Evolutionary conservation across 257 asterid species (phyloP), one percentile per base, ranked within the genome.

Genomic region (Asclepias syriaca): DNA sequence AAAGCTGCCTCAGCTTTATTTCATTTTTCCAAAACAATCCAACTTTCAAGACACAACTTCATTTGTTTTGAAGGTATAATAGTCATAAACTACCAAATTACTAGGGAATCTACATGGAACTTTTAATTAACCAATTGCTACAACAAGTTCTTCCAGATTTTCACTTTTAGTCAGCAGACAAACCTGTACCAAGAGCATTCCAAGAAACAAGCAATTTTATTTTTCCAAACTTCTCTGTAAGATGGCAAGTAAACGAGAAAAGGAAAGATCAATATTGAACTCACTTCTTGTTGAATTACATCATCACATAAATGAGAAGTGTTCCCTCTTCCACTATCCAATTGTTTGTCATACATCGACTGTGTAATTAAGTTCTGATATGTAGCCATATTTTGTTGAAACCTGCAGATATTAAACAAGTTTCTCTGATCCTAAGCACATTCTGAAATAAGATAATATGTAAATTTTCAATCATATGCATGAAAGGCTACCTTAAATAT

Each of bases 261-360:
- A 32, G 18, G 24, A 51, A 39, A 21, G 49, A 39, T 8, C 54
- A 6, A 55, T 34, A 43, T 32, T 66, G 45, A 66, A 74, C 85
- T 78, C 79, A 92, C 99, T 86, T 94, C 99, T 79, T 94, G 99
- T 77, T 94, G 99, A 81, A 94, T 94, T 27, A 94, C 99, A 81
- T 94, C 99, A 81, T 94, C 97, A 18, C 99, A 94, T 87, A 94
- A 78, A 82, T 94, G 99, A 94, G 97, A 77, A 94, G 97, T 74
- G 99, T 94, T 68, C 99, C 99, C 97, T 82, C 78, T 82, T 83
- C 99, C 99, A 78, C 97, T 89, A 81, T 94, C 99, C 84, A 94
- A 84, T 79, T 94, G 99, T 81, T 94, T 94, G 81, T 94, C 99
- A 77, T 94, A 94, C 99, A 94, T 94, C 18, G 97, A 94, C 81